A percentile compares a stretch with the other conserved stretches of the same genome.
Evolutionary conservation across 805 yeast genomes (phyloP).

Genomic region (Cyberlindnera mycetangii): DNA sequence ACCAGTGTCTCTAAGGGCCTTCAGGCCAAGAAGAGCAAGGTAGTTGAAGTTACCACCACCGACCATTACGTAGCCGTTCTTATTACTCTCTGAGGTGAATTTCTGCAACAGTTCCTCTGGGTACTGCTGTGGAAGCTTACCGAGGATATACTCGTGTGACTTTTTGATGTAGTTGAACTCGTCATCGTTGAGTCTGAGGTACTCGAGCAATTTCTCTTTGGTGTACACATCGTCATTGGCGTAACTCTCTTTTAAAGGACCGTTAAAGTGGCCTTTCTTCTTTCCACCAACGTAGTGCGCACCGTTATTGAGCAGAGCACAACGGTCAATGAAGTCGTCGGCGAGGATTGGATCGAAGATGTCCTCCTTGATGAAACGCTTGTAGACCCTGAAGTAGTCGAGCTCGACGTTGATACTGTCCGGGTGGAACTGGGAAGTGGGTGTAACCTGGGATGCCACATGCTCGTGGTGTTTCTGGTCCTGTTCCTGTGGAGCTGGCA

Average conservation of each 20-base stretch:
- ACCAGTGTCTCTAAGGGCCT: constrained; percentile 55
- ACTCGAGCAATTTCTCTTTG: constrained; percentile 13
- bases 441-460: not conserved
- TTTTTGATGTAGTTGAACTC: constrained; percentile 9
- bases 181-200: constrained; percentile 8
- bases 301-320: constrained; percentile 14
- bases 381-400: constrained; percentile 4
- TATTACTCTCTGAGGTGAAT: constrained; percentile 2
- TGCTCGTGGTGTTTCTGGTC: not conserved
- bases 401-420: constrained; percentile 3
- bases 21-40: constrained; percentile 50
- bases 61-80: constrained; percentile 60
- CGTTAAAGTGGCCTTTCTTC: constrained; percentile 18
- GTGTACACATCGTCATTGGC: constrained; percentile 18
- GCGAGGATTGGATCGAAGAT: constrained; percentile 15
- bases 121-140: constrained; percentile 31
- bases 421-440: not conserved
- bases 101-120: constrained; percentile 4
- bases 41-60: constrained; percentile 70
- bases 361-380: constrained; percentile 9
- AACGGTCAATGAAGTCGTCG: constrained; percentile 12
- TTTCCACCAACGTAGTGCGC: constrained; percentile 14
- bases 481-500: not conserved
- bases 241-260: constrained; percentile 18
- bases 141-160: constrained; percentile 19